Evolutionary conservation across 768 basidiomycete genomes (phyloP).

Genomic region (Suillus brevipes): DNA sequence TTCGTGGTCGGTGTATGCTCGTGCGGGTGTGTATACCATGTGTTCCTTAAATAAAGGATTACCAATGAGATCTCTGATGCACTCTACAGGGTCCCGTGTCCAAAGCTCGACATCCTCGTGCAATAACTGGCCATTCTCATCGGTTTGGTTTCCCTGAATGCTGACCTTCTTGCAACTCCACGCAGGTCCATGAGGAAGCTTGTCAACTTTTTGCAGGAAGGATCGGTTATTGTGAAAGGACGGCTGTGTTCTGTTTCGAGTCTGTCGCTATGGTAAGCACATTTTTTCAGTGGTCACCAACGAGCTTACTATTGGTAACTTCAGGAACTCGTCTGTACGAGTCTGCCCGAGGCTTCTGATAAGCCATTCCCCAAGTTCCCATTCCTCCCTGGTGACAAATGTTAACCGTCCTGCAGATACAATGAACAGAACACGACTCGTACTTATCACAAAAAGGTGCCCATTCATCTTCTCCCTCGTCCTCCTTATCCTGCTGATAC

Average conservation of each 20-base stretch:
- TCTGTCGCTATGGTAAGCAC: slow-evolving; percentile 2
- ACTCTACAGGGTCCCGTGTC: background rate
- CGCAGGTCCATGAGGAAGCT: slow-evolving; percentile 18
- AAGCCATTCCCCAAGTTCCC: slow-evolving; percentile 36
- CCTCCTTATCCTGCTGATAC: background rate
- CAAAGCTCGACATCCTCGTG: slow-evolving; percentile 27
- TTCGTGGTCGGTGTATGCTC: no score
- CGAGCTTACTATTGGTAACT: background rate
- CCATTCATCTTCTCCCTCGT: background rate
- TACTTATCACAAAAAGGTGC: slow-evolving; percentile 27
- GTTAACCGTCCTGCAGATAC: background rate
- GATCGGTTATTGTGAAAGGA: slow-evolving; percentile 28
- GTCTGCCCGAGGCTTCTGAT: slow-evolving; percentile 28
- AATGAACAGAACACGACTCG: no score
- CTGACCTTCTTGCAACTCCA: slow-evolving; percentile 25
- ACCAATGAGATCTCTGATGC: no score
- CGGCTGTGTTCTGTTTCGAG: slow-evolving; percentile 5
- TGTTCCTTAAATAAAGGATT: no score
- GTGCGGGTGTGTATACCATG: no score
- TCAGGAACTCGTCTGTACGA: slow-evolving; percentile 18
- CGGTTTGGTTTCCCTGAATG: slow-evolving; percentile 20
- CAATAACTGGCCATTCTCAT: slow-evolving; percentile 10
- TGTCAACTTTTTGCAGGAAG: slow-evolving; percentile 25
- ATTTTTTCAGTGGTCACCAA: slow-evolving; percentile 6
- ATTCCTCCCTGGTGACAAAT: slow-evolving; percentile 24